These are phyloP conservation scores for Cystobasidium onofrii DNA, from an alignment of 768 basidiomycete genomes.

Conservation along the genomic window DNA sequence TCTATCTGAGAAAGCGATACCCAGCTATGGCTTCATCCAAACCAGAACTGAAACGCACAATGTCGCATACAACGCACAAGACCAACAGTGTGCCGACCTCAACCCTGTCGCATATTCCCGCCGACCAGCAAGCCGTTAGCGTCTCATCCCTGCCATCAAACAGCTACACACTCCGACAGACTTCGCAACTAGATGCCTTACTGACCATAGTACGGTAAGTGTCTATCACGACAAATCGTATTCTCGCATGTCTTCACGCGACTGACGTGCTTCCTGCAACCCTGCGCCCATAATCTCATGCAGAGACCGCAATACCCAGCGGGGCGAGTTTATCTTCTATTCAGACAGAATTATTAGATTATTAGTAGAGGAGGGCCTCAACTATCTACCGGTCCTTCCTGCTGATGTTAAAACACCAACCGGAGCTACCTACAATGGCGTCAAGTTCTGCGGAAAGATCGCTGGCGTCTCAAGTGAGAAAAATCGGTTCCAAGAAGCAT, in stretches of 20 bases:
- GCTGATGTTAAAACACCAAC: conserved; percentile 70
- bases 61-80: conserved; percentile 19
- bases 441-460: conserved; percentile 81
- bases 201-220: conserved; percentile 48
- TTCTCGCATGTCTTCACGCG: no score
- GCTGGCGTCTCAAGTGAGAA: conserved; percentile 50
- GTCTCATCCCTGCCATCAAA: conserved; percentile 19
- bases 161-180: conserved; percentile 26
- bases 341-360: conserved; percentile 69
- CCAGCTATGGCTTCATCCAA: neutral
- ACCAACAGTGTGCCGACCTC: conserved; percentile 28
- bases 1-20: no score
- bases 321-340: conserved; percentile 92
- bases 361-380: conserved; percentile 60
- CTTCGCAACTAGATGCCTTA: conserved; percentile 80
- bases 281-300: no score
- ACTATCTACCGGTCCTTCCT: conserved; percentile 70
- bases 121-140: neutral
- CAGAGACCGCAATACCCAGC: conserved; percentile 70
- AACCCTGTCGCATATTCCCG: conserved; percentile 13
- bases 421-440: conserved; percentile 59
- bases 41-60: neutral
- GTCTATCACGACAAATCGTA: no score
- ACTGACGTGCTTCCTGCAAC: no score
- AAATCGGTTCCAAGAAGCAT: conserved; percentile 47